Conservation (phyloP, 2,329 filamentous ascomycete species). For the Phyllosticta citrichinensis region DNA sequence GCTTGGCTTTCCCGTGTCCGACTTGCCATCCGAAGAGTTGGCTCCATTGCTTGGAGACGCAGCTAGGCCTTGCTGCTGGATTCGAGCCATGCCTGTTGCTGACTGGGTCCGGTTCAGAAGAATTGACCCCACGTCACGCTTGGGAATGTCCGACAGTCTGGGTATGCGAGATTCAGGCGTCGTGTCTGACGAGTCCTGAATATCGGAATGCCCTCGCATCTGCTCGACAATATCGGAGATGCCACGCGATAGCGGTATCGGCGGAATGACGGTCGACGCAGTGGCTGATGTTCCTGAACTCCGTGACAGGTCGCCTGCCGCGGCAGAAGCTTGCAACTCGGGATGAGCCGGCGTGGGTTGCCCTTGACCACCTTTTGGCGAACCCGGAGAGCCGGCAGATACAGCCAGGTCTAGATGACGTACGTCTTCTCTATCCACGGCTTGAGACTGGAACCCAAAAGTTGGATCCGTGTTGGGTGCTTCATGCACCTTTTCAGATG, state of each 20-base stretch:
- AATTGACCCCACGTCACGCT: constrained; percentile 20
- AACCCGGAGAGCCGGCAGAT: constrained; percentile 26
- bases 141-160: constrained; percentile 25
- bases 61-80: neutral
- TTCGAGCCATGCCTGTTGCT: constrained; percentile 11
- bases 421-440: constrained; percentile 42
- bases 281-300: neutral
- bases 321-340: neutral
- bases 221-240: constrained; percentile 8
- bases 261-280: neutral
- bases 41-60: neutral
- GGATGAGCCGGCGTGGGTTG: neutral
- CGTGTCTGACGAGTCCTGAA: neutral
- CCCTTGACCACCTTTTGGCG: neutral
- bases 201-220: constrained; percentile 1
- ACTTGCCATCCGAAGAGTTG: constrained; percentile 12
- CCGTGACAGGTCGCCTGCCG: constrained; percentile 1
- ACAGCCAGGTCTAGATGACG: constrained; percentile 53
- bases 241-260: neutral
- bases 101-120: constrained; percentile 25
- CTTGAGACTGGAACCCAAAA: constrained; percentile 15
- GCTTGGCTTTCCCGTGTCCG: constrained; percentile 18
- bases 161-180: constrained; percentile 27
- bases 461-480: neutral
- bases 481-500: constrained; percentile 11